Percentiles rank a stretch among this genome's conserved stretches.
Conservation (phyloP, 805 yeast genomes). For the Candida ipomoeae region DNA sequence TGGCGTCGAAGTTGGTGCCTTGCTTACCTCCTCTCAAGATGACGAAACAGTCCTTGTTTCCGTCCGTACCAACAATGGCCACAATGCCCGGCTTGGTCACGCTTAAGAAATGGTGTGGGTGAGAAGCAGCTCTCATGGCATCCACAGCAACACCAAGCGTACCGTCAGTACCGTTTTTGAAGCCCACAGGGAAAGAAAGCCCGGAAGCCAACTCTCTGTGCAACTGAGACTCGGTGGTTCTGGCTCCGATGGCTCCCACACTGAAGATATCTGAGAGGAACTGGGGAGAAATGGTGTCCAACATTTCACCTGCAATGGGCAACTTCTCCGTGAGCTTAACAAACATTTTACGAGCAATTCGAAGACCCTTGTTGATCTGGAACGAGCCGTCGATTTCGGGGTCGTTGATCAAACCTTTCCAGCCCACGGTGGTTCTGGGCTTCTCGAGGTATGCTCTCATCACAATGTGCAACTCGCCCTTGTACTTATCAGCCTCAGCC, state of each 20-base stretch:
- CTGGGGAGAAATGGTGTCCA: slow-evolving; percentile 97
- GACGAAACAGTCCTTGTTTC: slow-evolving; percentile 91
- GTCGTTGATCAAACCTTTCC: slow-evolving; percentile 98
- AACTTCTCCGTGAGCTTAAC: slow-evolving; percentile 70
- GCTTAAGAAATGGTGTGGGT: slow-evolving; percentile 93
- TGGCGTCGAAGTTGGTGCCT: slow-evolving; percentile 88
- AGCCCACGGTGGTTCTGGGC: slow-evolving; percentile 98
- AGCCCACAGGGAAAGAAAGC: slow-evolving; percentile 96
- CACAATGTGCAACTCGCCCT: slow-evolving; percentile 73
- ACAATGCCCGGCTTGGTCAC: slow-evolving; percentile 97
- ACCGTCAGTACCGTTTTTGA: slow-evolving; percentile 98
- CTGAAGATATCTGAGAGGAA: slow-evolving; percentile 85
- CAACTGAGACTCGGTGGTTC: slow-evolving; percentile 97
- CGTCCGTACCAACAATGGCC: slow-evolving; percentile 93
- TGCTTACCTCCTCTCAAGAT: slow-evolving; percentile 94
- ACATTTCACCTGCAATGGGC: slow-evolving; percentile 97
- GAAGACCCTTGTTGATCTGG: slow-evolving; percentile 92
- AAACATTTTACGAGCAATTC: slow-evolving; percentile 81
- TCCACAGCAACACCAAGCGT: slow-evolving; percentile 87
- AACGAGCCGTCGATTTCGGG: slow-evolving; percentile 91
- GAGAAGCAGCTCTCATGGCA: slow-evolving; percentile 88
- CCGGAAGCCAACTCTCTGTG: slow-evolving; percentile 98
- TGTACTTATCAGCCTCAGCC: slow-evolving; percentile 62
- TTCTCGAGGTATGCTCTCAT: slow-evolving; percentile 98
- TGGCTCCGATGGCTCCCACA: slow-evolving; percentile 97